Evolutionary conservation across 1,284 basidiomycete species (phyloP), one percentile per base, ranked within the genome.

Genomic region (Earliella scabrosa): DNA sequence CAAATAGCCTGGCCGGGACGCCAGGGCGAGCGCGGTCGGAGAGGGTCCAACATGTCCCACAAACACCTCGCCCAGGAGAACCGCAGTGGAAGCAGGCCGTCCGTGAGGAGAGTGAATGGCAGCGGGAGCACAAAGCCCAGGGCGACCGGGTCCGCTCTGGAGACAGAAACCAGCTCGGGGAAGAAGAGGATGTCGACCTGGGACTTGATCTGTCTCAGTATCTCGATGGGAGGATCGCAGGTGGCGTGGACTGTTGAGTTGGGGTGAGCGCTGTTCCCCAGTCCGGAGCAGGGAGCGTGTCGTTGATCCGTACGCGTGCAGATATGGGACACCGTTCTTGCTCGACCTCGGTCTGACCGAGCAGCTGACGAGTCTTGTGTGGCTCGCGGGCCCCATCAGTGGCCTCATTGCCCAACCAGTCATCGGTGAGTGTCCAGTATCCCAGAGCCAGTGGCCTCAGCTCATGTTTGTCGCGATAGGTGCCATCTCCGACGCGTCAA

Each of bases 341-440:
- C 82, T 97, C 11, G 83, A 82, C 14, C 86, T 99, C 11, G 97
- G 97, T 9, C 81, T 98, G 27, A 90, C 93, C 2, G 95, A 97
- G 69, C 87, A 94, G 67, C 78, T 94, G 26, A 98, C 97, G 4
- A 92, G 93, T 53, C 81, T 98, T 14, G 97, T 99, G 27, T 99
- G 97, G 97, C 82, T 99, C 41, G 97, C 97, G 27, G 97, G 96
- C 5, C 95, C 95, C 9, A 90, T 98, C 56, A 93, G 92, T 54
- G 97, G 97, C 7, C 79, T 99, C 44, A 80, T 99, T 52, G 95
- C 95, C 4, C 97, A 99, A 71, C 97, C 97, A 18, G 81, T 98
- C 57, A 96, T 99, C 63, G 97, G 93, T 87, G 65, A 58, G 81
- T 68, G 10, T 18, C 4, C 45, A 20, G 8, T 18, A 29, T 29